These are phyloP conservation scores for Urostyla sp. DNA, from an alignment of 73 alveolate genomes.

Conservation along the genomic window DNA sequence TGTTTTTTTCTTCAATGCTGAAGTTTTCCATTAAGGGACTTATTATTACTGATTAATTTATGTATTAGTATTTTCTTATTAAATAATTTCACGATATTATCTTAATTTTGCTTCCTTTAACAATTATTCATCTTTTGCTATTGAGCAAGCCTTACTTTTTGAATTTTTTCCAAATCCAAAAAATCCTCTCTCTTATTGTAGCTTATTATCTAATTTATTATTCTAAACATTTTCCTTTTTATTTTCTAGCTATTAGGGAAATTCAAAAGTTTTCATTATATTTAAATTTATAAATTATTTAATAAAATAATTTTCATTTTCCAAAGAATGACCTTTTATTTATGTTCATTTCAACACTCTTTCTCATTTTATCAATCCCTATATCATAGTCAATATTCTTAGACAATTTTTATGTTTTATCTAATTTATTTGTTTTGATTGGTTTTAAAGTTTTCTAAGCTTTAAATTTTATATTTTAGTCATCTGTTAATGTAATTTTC, in stretches of 20 bases:
- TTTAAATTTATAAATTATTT: too few relatives aligned
- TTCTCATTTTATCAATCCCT: too few relatives aligned
- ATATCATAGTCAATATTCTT: too few relatives aligned
- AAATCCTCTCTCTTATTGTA: too few relatives aligned
- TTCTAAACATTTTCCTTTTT: neutral
- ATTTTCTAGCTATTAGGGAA: constrained; percentile 5
- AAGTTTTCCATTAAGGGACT: neutral
- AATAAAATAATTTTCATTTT: too few relatives aligned
- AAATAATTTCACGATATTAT: neutral
- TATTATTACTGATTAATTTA: neutral
- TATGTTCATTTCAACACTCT: too few relatives aligned
- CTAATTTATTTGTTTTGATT: too few relatives aligned
- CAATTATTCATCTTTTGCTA: neutral
- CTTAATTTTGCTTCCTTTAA: neutral
- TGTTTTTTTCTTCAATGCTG: neutral
- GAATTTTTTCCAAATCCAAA: constrained; percentile 41
- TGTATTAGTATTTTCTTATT: neutral
- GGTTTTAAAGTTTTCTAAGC: too few relatives aligned
- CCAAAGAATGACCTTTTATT: too few relatives aligned
- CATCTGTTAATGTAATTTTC: too few relatives aligned
- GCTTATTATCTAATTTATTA: neutral
- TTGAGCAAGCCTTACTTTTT: neutral
- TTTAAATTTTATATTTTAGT: too few relatives aligned
- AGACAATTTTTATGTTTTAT: too few relatives aligned
- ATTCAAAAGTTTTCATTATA: constrained; percentile 46